These are phyloP conservation scores for Erythrobasidium hasegawianum DNA, from an alignment of 1,284 basidiomycete species.

Conservation along the genomic window DNA sequence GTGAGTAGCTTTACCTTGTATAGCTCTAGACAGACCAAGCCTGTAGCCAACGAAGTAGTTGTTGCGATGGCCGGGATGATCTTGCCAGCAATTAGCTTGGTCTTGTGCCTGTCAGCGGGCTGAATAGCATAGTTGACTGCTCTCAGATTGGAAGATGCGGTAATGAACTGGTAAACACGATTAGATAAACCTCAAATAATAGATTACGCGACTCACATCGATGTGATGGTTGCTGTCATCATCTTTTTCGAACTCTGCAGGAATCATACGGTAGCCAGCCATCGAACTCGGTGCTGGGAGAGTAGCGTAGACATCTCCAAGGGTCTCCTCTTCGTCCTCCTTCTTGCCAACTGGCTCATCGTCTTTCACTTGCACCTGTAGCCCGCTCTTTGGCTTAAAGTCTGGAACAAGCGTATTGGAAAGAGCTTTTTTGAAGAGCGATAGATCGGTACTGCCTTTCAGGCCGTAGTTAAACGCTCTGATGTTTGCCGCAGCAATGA, in stretches of 20 bases:
- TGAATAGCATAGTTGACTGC: conserved; percentile 93
- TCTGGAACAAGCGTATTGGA: conserved; percentile 85
- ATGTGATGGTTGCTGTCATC: conserved; percentile 98
- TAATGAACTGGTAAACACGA: conserved; percentile 65
- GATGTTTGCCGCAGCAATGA: conserved; percentile 90
- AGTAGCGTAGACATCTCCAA: conserved; percentile 59
- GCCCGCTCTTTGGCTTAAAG: conserved; percentile 85
- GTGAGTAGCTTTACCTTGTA: conserved; percentile 67
- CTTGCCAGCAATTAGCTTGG: conserved; percentile 98
- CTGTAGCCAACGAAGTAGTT: conserved; percentile 91
- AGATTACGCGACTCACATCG: conserved; percentile 54
- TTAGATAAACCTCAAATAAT: background rate
- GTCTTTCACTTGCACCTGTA: conserved; percentile 93
- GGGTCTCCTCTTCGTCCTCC: conserved; percentile 55
- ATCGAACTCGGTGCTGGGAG: conserved; percentile 84
- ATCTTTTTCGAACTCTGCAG: conserved; percentile 99
- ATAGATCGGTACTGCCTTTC: conserved; percentile 77
- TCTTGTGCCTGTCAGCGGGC: conserved; percentile 83
- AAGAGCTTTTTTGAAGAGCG: conserved; percentile 76
- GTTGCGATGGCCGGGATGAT: conserved; percentile 99
- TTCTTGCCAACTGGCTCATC: conserved; percentile 64
- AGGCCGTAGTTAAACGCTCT: conserved; percentile 98
- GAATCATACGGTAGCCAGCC: conserved; percentile 87
- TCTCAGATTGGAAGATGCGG: conserved; percentile 93
- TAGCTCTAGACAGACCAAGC: conserved; percentile 91